Conservation (phyloP, 179 eudicot genomes). For the Actinidia arguta region DNA sequence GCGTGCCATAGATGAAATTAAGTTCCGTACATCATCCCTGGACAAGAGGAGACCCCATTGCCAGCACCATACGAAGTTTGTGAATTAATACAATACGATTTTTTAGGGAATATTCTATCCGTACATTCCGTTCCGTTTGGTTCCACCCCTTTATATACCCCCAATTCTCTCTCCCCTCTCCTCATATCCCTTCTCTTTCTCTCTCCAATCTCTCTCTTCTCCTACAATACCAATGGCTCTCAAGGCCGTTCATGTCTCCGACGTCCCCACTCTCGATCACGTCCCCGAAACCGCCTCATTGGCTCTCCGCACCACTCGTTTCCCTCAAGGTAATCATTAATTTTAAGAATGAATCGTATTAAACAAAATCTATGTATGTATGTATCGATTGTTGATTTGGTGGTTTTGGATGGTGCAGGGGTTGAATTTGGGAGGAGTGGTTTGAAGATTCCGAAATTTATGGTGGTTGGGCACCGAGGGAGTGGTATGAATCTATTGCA, state of each 20-base stretch:
- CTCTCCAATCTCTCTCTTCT: neutral
- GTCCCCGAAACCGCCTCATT: conserved; percentile 56
- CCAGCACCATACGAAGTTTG: too few species aligned
- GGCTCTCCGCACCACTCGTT: conserved; percentile 42
- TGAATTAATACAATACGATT: too few species aligned
- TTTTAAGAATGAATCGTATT: too few species aligned
- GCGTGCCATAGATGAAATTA: too few species aligned
- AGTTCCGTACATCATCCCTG: too few species aligned
- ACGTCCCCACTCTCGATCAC: conserved; percentile 74
- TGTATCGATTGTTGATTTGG: neutral
- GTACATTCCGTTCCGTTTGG: neutral
- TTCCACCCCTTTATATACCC: neutral
- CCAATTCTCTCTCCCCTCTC: neutral
- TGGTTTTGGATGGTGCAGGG: conserved; percentile 27
- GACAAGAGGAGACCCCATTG: too few species aligned
- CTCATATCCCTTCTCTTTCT: neutral
- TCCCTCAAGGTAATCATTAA: conserved; percentile 33
- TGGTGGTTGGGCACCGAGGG: conserved; percentile 74
- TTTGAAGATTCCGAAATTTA: conserved; percentile 40
- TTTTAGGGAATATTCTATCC: neutral
- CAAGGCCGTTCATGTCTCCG: conserved; percentile 78
- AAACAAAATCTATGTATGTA: neutral
- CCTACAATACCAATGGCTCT: conserved; percentile 52
- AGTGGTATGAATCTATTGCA: conserved; percentile 66
- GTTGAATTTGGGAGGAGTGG: conserved; percentile 18